These are phyloP conservation scores for Tilletiaria anomala DNA, from an alignment of 1,284 basidiomycete species.

Conservation along the genomic window DNA sequence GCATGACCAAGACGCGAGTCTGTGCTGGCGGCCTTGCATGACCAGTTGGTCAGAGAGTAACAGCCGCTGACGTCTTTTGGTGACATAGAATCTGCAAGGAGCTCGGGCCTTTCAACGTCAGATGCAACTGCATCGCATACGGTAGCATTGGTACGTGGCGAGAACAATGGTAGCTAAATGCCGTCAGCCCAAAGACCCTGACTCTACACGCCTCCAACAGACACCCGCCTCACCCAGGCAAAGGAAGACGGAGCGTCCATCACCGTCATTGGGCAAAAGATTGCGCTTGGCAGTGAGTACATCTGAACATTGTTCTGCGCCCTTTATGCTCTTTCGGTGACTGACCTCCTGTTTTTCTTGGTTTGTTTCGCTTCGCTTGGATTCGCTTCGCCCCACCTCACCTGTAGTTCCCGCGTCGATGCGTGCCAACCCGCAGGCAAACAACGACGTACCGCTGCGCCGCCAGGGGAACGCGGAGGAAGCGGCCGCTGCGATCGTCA, in stretches of 20 bases:
- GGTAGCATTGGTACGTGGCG: not conserved
- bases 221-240: constrained; percentile 52
- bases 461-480: constrained; percentile 62
- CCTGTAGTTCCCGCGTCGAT: no score
- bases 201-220: constrained; percentile 64
- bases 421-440: no score
- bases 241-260: constrained; percentile 64
- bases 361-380: no score
- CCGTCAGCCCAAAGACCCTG: constrained; percentile 45
- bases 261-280: constrained; percentile 66
- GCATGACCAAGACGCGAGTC: constrained; percentile 69
- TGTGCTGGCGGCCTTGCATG: no score
- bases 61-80: no score
- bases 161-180: not conserved
- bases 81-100: constrained; percentile 76
- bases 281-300: constrained; percentile 65
- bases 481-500: constrained; percentile 48
- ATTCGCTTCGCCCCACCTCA: no score
- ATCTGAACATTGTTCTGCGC: no score
- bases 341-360: no score
- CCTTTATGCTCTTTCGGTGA: no score
- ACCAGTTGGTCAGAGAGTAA: no score
- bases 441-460: constrained; percentile 57
- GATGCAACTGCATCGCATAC: constrained; percentile 2
- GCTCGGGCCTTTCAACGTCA: constrained; percentile 68